Evolutionary conservation across 495 filamentous ascomycete species (phyloP).

Genomic region (Lepraria neglecta): DNA sequence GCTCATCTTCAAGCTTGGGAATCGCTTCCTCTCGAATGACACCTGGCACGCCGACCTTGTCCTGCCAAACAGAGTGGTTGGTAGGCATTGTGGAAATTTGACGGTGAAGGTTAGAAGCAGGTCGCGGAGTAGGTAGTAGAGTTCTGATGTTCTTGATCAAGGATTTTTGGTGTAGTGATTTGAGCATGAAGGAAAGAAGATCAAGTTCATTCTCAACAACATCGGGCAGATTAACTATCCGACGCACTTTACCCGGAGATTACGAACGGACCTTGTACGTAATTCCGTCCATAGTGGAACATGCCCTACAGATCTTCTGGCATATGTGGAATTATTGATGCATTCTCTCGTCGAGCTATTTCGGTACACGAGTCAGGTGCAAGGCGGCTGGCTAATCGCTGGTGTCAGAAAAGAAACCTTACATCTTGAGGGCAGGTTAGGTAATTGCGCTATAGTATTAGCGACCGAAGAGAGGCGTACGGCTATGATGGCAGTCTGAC

Average conservation of each 20-base stretch:
- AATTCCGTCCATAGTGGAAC: no score
- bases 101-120: constrained; percentile 10
- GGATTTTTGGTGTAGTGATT: neutral
- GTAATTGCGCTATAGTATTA: no score
- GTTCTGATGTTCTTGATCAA: constrained; percentile 7
- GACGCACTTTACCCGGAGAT: neutral
- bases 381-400: no score
- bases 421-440: no score
- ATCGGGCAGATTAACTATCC: neutral
- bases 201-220: neutral
- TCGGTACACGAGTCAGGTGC: no score
- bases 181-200: constrained; percentile 6
- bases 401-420: no score
- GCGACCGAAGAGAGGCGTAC: no score
- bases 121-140: neutral
- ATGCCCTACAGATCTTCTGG: no score
- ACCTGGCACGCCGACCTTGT: constrained; percentile 24
- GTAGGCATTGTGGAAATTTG: constrained; percentile 13
- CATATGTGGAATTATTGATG: no score
- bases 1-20: constrained; percentile 20
- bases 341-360: no score
- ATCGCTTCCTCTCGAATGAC: constrained; percentile 26
- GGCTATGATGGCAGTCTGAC: no score
- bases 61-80: constrained; percentile 27
- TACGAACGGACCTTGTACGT: neutral